Evolutionary conservation across 495 filamentous ascomycete species (phyloP), one percentile per base, ranked within the genome.

Genomic region (Recurvomyces mirabilis): DNA sequence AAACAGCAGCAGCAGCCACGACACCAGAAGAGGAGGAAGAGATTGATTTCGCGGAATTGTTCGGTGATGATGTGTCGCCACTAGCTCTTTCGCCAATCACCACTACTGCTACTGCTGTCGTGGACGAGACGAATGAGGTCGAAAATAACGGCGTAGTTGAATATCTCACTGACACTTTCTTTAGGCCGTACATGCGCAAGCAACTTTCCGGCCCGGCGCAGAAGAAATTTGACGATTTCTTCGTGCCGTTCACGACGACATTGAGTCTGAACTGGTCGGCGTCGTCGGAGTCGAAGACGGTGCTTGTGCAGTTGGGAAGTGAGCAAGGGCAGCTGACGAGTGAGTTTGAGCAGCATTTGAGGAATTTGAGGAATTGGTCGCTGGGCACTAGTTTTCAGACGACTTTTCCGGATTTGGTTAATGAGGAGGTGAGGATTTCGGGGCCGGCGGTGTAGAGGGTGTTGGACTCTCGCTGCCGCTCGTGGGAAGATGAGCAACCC

Each of bases 201-300:
- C 62, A 62, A 10, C 51, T 86, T 4, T 14, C 41, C 18, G 18
- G 31, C 14, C 9, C 18, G 1, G 22, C 18, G 5, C 5, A 20
- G 19, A 21, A 39, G 21, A 41, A 26, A n/a, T 85, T 89, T 55
- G 82, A 89, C 23, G 70, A 80, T 43, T 87, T 84, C 65, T 85
- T 87, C 55, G 72, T 87, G 23, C 81, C 84, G 0, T 93, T 75
- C 51, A 87, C 82, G 0, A 72, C 72, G 4, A 85, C 78, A 0
- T 37, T 93, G 26, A 73, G 65, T 19, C 53, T 89, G 11, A 85
- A 85, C 54, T 93, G 85, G 85, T 77, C 77, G 0, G 84, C 87
- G 59, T 78, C 85, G 24, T n/a, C 49, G 7, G 45, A 46, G 12
- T n/a, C 49, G 7, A 42, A 46, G 12, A 49, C 60, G 24, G 57